Conservation (phyloP, 2,329 filamentous ascomycete genomes). For the Oidium heveae region DNA sequence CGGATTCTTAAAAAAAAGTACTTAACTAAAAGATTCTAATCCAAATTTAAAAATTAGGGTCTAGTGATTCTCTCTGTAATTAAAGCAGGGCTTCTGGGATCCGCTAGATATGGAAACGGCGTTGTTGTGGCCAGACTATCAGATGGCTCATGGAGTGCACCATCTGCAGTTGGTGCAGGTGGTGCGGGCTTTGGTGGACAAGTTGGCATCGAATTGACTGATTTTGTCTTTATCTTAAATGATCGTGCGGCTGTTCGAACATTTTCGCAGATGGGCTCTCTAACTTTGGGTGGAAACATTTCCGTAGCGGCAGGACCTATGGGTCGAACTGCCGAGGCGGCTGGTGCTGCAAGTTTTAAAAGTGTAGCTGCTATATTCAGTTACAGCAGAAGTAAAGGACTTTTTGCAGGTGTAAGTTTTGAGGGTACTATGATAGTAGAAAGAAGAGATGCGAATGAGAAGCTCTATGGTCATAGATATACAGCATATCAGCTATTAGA, state of each 20-base stretch:
- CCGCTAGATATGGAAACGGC: conserved; percentile 57
- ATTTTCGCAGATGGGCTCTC: conserved; percentile 73
- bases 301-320: conserved; percentile 85
- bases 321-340: conserved; percentile 84
- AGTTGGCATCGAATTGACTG: conserved; percentile 68
- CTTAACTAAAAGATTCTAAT: not conserved
- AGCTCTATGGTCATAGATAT: conserved; percentile 65
- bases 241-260: conserved; percentile 72
- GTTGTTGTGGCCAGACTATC: conserved; percentile 57
- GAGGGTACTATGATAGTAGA: conserved; percentile 88
- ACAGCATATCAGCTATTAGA: conserved; percentile 62
- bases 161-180: conserved; percentile 55
- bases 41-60: conserved; percentile 22
- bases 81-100: conserved; percentile 69
- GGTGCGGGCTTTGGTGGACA: conserved; percentile 68
- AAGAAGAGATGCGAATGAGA: conserved; percentile 87
- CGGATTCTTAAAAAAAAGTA: conserved; percentile 3
- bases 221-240: conserved; percentile 97
- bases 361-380: conserved; percentile 82
- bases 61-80: conserved; percentile 69
- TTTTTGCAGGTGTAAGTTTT: conserved; percentile 86
- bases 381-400: conserved; percentile 92
- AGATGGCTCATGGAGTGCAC: conserved; percentile 59
- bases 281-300: conserved; percentile 89
- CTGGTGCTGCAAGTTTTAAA: conserved; percentile 74